Percentiles rank a stretch among this genome's conserved stretches.
Conservation (phyloP, 768 basidiomycete genomes). For the Russula vinacea region DNA sequence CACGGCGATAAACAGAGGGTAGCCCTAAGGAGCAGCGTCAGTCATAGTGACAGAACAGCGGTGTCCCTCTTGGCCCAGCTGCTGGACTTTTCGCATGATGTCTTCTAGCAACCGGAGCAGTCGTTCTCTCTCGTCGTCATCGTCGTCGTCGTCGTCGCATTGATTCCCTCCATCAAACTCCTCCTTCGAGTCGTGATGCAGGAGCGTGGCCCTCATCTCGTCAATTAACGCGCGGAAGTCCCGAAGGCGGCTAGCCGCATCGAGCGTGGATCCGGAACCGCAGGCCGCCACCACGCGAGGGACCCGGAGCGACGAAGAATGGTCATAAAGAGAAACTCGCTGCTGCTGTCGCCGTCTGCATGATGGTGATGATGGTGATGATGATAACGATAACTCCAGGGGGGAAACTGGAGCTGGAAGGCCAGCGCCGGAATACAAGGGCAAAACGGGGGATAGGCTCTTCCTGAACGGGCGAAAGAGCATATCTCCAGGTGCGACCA, state of each 20-base stretch:
- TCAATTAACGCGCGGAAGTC: constrained; percentile 17
- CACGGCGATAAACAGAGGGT: no score
- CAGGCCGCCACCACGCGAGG: not conserved
- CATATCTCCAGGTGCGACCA: not conserved
- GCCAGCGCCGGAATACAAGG: not conserved
- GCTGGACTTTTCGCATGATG: constrained; percentile 16
- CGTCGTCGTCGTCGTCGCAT: not conserved
- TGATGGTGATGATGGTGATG: no score
- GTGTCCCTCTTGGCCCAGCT: constrained; percentile 1
- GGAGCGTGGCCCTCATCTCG: constrained; percentile 15
- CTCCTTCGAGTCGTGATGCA: not conserved
- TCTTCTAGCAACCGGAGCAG: constrained; percentile 23
- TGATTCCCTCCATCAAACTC: not conserved
- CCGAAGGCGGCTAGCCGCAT: constrained; percentile 17
- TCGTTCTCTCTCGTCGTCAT: constrained; percentile 1
- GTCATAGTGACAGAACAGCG: not conserved
- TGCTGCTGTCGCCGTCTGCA: no score
- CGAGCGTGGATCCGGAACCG: not conserved
- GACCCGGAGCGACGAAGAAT: not conserved
- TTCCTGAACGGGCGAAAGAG: not conserved
- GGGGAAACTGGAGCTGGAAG: no score
- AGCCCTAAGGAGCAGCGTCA: not conserved
- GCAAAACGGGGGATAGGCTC: not conserved
- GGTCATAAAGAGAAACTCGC: not conserved
- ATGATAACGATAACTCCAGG: no score